Percentiles rank a stretch among this genome's conserved stretches.
These are phyloP conservation scores for Cytospora schulzeri DNA, from an alignment of 2,329 filamentous ascomycete genomes.

Conservation along the genomic window DNA sequence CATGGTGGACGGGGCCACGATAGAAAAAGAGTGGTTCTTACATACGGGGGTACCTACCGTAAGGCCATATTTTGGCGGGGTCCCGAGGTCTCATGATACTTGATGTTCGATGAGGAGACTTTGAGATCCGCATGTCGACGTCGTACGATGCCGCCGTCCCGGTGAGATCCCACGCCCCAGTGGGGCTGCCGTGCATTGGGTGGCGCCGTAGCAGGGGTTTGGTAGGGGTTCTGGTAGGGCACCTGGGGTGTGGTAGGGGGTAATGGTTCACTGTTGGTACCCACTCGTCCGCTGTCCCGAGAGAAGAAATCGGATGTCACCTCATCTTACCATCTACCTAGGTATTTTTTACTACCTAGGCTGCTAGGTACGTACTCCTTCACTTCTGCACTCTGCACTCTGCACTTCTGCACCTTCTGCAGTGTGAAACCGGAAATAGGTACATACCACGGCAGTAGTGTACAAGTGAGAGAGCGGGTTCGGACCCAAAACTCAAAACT, in stretches of 20 bases:
- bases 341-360: no score
- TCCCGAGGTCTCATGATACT: not conserved
- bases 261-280: no score
- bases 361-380: no score
- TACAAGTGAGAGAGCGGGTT: no score
- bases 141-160: not conserved
- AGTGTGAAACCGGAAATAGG: no score
- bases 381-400: no score
- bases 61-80: not conserved
- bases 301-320: constrained; percentile 14
- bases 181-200: not conserved
- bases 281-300: not conserved
- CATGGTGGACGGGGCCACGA: not conserved
- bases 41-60: not conserved
- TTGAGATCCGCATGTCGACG: not conserved
- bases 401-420: no score
- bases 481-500: not conserved
- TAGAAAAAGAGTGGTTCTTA: not conserved
- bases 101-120: not conserved
- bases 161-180: not conserved
- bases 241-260: no score
- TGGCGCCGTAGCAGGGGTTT: no score
- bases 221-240: no score
- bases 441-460: no score
- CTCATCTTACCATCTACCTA: constrained; percentile 1